Percentiles rank a stretch among this genome's conserved stretches.
Conservation (phyloP, 768 basidiomycete genomes). For the Pisolithus microcarpus region DNA sequence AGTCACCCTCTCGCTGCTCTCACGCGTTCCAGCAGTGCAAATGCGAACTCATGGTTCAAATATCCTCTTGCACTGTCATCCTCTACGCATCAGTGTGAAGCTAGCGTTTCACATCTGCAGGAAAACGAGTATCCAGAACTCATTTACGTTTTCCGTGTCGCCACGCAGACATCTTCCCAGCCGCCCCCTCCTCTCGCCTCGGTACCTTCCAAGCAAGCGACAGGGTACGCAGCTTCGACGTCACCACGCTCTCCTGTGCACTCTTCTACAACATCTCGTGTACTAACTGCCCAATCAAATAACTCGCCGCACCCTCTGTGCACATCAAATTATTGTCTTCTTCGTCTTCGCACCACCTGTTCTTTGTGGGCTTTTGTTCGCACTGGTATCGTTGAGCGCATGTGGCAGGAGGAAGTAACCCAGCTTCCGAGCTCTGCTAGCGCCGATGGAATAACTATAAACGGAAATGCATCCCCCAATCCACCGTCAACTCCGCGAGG, state of each 20-base stretch:
- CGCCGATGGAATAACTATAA: conserved; percentile 1
- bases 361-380: conserved; percentile 86
- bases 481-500: not conserved
- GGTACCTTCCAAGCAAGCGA: conserved; percentile 22
- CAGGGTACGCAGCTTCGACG: conserved; percentile 26
- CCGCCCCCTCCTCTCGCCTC: conserved; percentile 18
- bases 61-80: conserved; percentile 36
- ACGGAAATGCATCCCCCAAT: conserved; percentile 2
- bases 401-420: conserved; percentile 78
- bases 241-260: conserved; percentile 13
- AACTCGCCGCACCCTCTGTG: conserved; percentile 60
- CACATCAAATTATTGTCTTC: conserved; percentile 77
- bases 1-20: conserved; percentile 25
- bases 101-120: conserved; percentile 27
- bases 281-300: conserved; percentile 17
- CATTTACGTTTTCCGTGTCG: conserved; percentile 65
- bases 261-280: conserved; percentile 40
- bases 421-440: conserved; percentile 24
- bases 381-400: conserved; percentile 69
- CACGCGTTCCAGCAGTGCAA: conserved; percentile 32
- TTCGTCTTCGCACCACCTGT: conserved; percentile 79
- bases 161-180: conserved; percentile 20
- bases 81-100: conserved; percentile 9
- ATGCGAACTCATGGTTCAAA: conserved; percentile 57
- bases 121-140: conserved; percentile 32